Evolutionary conservation across 371 early-diverging fungal genomes (phyloP).

Genomic region (Sporodiniella umbellata): DNA sequence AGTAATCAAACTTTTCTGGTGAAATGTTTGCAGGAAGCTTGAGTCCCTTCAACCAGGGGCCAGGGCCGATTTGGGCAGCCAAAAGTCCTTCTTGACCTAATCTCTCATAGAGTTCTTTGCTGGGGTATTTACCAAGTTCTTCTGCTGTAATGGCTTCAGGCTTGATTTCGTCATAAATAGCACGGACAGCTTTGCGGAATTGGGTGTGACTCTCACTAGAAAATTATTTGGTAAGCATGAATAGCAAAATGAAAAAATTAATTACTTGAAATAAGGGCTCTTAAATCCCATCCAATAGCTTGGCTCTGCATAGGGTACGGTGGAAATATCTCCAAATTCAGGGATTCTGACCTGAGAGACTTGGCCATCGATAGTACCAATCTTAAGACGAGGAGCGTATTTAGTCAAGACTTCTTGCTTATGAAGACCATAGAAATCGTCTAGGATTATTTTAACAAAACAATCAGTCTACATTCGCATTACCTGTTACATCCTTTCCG

Average conservation of each 20-base stretch:
- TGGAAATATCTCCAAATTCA: conserved; percentile 35
- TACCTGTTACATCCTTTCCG: conserved; percentile 79
- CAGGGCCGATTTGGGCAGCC: conserved; percentile 60
- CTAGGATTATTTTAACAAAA: background rate
- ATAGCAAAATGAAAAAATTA: background rate
- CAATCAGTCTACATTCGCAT: too few species aligned
- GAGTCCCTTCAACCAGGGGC: conserved; percentile 36
- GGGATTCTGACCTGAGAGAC: conserved; percentile 16
- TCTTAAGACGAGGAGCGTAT: conserved; percentile 44
- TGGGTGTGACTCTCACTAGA: conserved; percentile 53
- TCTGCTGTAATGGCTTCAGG: conserved; percentile 44
- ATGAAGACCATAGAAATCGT: conserved; percentile 58
- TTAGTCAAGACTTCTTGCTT: conserved; percentile 61
- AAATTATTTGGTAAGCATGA: conserved; percentile 6
- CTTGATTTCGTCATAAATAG: conserved; percentile 45
- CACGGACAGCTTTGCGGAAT: conserved; percentile 55
- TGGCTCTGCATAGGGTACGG: conserved; percentile 62
- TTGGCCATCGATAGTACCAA: conserved; percentile 49
- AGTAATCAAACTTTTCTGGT: conserved; percentile 66
- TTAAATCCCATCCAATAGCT: conserved; percentile 55
- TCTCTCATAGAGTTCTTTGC: conserved; percentile 47
- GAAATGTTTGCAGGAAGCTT: conserved; percentile 45
- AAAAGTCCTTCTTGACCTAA: conserved; percentile 69
- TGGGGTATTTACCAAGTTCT: conserved; percentile 40
- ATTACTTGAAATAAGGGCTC: conserved; percentile 58